Percentiles rank a stretch among this genome's conserved stretches.
phyloP scores from a whole-genome alignment of 768 basidiomycete genomes.

The Russula lepida region DNA sequence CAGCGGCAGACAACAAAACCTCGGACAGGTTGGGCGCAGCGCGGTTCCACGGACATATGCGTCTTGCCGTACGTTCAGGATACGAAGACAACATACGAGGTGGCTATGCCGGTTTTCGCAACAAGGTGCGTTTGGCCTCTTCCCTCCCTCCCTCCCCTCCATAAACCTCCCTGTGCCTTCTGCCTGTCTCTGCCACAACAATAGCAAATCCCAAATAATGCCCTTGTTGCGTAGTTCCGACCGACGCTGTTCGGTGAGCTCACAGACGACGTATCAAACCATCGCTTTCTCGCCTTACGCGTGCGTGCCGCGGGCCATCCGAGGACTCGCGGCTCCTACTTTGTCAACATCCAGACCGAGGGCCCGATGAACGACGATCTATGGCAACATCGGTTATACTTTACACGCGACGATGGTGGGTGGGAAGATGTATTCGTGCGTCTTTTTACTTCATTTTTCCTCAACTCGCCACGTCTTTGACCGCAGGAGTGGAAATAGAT shows the following conservation, averaged over 20 bases:
- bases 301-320: conserved; percentile 72
- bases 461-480: background rate
- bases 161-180: no score
- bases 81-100: conserved; percentile 61
- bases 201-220: no score
- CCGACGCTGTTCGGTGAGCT: conserved; percentile 84
- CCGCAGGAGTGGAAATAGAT: conserved; percentile 41
- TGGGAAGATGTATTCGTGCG: conserved; percentile 83
- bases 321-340: conserved; percentile 75
- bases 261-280: conserved; percentile 74
- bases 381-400: conserved; percentile 93
- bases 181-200: no score
- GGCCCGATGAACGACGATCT: conserved; percentile 72
- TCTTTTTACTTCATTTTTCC: conserved; percentile 22
- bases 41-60: conserved; percentile 77
- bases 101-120: conserved; percentile 89
- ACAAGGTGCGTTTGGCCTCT: conserved; percentile 43
- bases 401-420: conserved; percentile 49
- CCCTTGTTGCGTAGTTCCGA: conserved; percentile 50
- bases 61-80: conserved; percentile 56
- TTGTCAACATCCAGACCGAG: conserved; percentile 88
- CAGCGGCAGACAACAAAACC: background rate
- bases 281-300: conserved; percentile 74
- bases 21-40: conserved; percentile 37
- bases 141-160: no score